Evolutionary conservation across 2,329 filamentous ascomycete species (phyloP), one percentile per base, ranked within the genome.

Genomic region (Hypocreales sp.): DNA sequence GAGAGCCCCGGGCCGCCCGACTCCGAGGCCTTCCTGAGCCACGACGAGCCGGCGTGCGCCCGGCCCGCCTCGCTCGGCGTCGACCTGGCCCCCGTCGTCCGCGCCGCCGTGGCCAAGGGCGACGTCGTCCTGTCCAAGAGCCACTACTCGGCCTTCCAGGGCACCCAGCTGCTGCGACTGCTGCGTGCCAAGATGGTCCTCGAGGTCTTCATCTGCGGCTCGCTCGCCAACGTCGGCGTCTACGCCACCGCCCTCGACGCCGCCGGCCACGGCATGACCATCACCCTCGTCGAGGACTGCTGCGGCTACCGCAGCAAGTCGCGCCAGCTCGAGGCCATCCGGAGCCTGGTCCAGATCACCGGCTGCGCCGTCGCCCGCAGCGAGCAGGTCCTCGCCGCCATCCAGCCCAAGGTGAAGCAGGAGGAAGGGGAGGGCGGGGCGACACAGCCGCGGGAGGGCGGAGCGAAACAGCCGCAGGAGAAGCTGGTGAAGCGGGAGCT

Each of bases 161-260:
- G 70, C 7, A 81, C 77, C 0, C 66, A 69, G 26, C 61, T 95
- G 11, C 64, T 95, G 7, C 63, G 78, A 26, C 64, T 72, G n/a
- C 56, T 95, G 24, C 72, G 86, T n/a, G 73, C 74, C n/a, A 79
- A 75, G 36, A 75, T 94, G 38, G 72, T 92, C 32, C 93, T 84
- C 3, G 80, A 94, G 42, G 60, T 98, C 9, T 94, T 80, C 51
- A 69, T 95, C 15, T 92, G 81, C 43, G 90, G 90, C 14, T 78
- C 79, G 24, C 65, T 92, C 26, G 81, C 78, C 23, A 94, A 95
- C 42, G 61, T 92, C 20, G 86, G 84, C 18, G 75, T 95, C 25
- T 84, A 90, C 46, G 87, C 90, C 7, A 94, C 87, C 1, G 84
- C 84, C 4, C 64, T 92, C 35, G 90, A 94, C 45, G 90, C 87